These are phyloP conservation scores for Evernia prunastri DNA, from an alignment of 495 filamentous ascomycete species.

Conservation along the genomic window DNA sequence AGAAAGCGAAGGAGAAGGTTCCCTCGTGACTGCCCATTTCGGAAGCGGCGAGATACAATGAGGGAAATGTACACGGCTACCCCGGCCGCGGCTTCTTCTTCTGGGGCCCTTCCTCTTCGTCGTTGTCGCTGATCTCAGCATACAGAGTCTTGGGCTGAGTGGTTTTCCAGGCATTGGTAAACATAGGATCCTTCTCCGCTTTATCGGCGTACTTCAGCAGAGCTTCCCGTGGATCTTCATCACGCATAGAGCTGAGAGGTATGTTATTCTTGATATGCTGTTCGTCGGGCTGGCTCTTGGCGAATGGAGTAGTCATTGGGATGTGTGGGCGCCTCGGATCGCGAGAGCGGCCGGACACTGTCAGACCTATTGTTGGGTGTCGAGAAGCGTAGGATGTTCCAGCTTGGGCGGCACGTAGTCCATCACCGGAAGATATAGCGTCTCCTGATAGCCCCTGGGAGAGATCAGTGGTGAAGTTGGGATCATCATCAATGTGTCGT, in stretches of 20 bases:
- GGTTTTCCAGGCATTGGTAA: constrained; percentile 85
- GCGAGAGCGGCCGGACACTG: constrained; percentile 69
- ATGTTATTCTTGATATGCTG: constrained; percentile 81
- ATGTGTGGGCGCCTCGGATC: constrained; percentile 77
- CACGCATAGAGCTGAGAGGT: constrained; percentile 86
- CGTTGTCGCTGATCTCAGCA: constrained; percentile 86
- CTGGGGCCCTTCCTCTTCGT: constrained; percentile 60
- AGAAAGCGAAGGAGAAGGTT: background rate
- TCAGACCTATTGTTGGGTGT: constrained; percentile 64
- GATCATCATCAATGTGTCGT: constrained; percentile 89
- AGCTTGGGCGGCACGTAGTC: constrained; percentile 36
- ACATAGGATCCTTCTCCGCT: constrained; percentile 87
- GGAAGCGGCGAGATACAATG: background rate
- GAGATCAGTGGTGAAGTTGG: constrained; percentile 74
- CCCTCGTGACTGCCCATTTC: background rate
- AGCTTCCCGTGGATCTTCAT: constrained; percentile 94
- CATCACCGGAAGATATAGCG: constrained; percentile 63
- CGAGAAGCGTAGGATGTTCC: constrained; percentile 54
- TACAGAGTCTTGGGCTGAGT: constrained; percentile 94
- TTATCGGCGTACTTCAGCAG: constrained; percentile 91
- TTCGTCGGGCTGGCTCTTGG: constrained; percentile 85
- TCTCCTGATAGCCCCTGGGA: constrained; percentile 75
- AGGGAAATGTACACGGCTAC: background rate
- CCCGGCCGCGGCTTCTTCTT: constrained; percentile 56
- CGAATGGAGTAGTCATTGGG: constrained; percentile 82